These are phyloP conservation scores for Ophiostoma populinum DNA, from an alignment of 2,329 filamentous ascomycete species.

Conservation along the genomic window DNA sequence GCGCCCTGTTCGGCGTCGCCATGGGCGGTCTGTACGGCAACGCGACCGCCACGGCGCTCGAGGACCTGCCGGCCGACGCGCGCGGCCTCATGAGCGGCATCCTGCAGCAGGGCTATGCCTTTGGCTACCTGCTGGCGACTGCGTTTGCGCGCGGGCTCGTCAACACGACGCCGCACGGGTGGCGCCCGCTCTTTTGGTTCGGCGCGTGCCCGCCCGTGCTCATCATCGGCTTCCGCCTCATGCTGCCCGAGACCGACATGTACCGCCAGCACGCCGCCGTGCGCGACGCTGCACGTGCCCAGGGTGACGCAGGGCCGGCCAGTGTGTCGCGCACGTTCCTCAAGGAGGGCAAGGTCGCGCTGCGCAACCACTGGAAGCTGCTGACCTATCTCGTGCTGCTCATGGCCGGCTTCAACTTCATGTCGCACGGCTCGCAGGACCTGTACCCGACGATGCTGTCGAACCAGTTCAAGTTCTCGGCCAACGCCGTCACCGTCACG, in stretches of 20 bases:
- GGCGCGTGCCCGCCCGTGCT: constrained; percentile 47
- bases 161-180: constrained; percentile 42
- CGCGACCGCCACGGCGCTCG: constrained; percentile 60
- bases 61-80: constrained; percentile 38
- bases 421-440: constrained; percentile 56
- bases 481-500: constrained; percentile 17
- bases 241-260: constrained; percentile 12
- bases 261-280: constrained; percentile 11
- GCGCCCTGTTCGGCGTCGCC: constrained; percentile 57
- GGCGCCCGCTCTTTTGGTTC: constrained; percentile 65
- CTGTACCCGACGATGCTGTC: constrained; percentile 60
- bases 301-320: constrained; percentile 26
- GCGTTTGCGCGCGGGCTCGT: constrained; percentile 29
- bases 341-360: constrained; percentile 48
- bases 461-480: constrained; percentile 13
- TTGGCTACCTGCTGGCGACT: constrained; percentile 20
- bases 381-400: constrained; percentile 66
- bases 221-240: constrained; percentile 11
- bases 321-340: constrained; percentile 50
- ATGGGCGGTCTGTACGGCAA: constrained; percentile 74
- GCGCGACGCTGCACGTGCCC: constrained; percentile 33
- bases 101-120: constrained; percentile 53
- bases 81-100: constrained; percentile 70
- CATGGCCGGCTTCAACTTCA: constrained; percentile 81
- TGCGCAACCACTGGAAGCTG: constrained; percentile 65